Percentiles rank a stretch among this genome's conserved stretches.
Conservation (phyloP, 2,329 filamentous ascomycete genomes). For the Trichoderma atrobrunneum region DNA sequence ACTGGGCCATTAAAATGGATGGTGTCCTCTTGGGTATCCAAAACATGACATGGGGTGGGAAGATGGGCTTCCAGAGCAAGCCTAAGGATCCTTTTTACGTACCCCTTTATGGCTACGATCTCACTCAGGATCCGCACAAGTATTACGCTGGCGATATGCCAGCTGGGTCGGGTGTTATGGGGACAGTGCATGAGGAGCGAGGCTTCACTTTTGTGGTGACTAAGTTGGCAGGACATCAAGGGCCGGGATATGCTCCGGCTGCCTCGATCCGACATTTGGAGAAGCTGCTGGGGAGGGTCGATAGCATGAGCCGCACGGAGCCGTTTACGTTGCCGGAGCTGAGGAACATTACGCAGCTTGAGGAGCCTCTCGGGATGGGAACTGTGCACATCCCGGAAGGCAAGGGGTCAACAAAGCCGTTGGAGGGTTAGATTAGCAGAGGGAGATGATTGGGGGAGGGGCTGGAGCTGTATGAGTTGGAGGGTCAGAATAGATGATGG, state of each 20-base stretch:
- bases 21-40: constrained; percentile 71
- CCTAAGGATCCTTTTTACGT: constrained; percentile 67
- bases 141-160: constrained; percentile 37
- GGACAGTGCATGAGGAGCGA: constrained; percentile 68
- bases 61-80: constrained; percentile 63
- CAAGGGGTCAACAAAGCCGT: background rate
- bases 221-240: constrained; percentile 64
- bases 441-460: background rate
- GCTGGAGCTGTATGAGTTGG: too few relatives aligned
- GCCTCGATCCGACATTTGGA: constrained; percentile 71
- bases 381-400: constrained; percentile 22
- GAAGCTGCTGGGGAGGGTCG: constrained; percentile 69
- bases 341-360: constrained; percentile 22
- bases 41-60: constrained; percentile 77
- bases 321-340: constrained; percentile 35
- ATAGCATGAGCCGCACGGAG: constrained; percentile 45
- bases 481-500: too few relatives aligned
- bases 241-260: constrained; percentile 65
- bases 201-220: constrained; percentile 70
- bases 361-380: constrained; percentile 25
- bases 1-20: constrained; percentile 65
- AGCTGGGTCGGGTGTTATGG: constrained; percentile 65
- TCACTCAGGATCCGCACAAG: too few relatives aligned
- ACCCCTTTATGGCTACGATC: constrained; percentile 47
- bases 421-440: background rate